phyloP scores from a whole-genome alignment of 2,329 filamentous ascomycete species.

The Claviceps citrina region DNA sequence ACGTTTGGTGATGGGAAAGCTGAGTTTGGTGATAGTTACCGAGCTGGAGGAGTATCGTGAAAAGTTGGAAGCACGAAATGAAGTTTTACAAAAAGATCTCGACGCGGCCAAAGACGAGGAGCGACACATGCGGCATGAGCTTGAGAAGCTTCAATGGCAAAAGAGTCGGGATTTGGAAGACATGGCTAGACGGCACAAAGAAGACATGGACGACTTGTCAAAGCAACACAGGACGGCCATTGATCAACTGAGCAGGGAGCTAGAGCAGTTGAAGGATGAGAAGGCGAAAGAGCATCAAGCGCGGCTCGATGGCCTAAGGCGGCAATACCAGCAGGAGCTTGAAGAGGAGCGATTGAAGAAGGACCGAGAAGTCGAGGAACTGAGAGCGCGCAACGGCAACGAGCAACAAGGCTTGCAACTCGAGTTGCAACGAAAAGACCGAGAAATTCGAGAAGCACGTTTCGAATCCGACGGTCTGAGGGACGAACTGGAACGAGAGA shows the following conservation, averaged over 20 bases:
- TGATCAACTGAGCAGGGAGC: conserved; percentile 30
- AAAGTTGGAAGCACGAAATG: conserved; percentile 30
- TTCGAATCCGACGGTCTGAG: conserved; percentile 29
- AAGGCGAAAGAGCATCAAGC: conserved; percentile 47
- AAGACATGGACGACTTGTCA: conserved; percentile 19
- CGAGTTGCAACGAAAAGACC: conserved; percentile 35
- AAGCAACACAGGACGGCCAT: conserved; percentile 20
- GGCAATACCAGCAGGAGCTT: conserved; percentile 46
- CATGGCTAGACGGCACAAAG: conserved; percentile 25
- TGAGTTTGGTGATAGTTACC: conserved; percentile 22
- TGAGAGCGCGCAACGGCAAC: conserved; percentile 36
- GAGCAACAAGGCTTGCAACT: conserved; percentile 37
- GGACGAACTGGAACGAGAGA: conserved; percentile 45
- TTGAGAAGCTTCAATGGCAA: conserved; percentile 24
- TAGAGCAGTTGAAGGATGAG: conserved; percentile 24
- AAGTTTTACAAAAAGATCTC: conserved; percentile 48
- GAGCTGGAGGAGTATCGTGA: conserved; percentile 34
- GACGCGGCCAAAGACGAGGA: conserved; percentile 23
- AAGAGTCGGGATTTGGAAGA: conserved; percentile 36
- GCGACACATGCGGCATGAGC: conserved; percentile 19
- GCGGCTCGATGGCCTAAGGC: conserved; percentile 48
- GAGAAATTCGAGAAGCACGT: conserved; percentile 35
- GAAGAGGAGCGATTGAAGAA: conserved; percentile 47
- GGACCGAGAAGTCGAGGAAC: conserved; percentile 48
- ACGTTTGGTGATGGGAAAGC: background rate